Evolutionary conservation across 163 green algal genomes (phyloP).

Genomic region (Trebouxiophyceae sp.): DNA sequence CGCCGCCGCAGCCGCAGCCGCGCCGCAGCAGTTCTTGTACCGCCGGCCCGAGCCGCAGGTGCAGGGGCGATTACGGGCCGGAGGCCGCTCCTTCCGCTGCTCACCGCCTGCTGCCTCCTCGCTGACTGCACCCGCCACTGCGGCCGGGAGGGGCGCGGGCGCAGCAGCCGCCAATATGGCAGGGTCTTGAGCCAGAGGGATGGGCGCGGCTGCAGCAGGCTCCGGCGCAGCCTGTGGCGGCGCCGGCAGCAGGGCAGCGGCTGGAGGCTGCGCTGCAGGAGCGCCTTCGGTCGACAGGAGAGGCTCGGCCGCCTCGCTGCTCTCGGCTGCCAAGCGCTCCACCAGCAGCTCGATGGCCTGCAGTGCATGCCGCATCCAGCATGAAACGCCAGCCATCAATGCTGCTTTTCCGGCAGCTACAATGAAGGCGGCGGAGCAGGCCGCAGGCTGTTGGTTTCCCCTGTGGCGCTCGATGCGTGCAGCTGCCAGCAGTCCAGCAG

Average conservation of each 20-base stretch:
- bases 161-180: no score
- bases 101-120: neutral
- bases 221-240: neutral
- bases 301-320: no score
- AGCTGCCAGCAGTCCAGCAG: no score
- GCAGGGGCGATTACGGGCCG: conserved; percentile 58
- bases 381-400: neutral
- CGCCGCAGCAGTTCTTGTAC: conserved; percentile 66
- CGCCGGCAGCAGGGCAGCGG: neutral
- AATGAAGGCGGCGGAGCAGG: no score
- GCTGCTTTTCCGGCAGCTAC: neutral
- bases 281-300: neutral
- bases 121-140: neutral
- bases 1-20: conserved; percentile 17
- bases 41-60: conserved; percentile 53
- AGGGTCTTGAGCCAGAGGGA: neutral
- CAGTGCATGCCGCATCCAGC: neutral
- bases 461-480: no score
- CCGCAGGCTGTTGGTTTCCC: no score
- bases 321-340: conserved; percentile 20
- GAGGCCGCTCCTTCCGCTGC: conserved; percentile 4
- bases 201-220: neutral
- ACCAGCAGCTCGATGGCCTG: conserved; percentile 43
- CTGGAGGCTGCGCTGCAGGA: neutral
- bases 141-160: neutral